Base-by-base conservation (phyloP, 2,329 filamentous ascomycete genomes). In the Simplicillium aogashimaense region DNA sequence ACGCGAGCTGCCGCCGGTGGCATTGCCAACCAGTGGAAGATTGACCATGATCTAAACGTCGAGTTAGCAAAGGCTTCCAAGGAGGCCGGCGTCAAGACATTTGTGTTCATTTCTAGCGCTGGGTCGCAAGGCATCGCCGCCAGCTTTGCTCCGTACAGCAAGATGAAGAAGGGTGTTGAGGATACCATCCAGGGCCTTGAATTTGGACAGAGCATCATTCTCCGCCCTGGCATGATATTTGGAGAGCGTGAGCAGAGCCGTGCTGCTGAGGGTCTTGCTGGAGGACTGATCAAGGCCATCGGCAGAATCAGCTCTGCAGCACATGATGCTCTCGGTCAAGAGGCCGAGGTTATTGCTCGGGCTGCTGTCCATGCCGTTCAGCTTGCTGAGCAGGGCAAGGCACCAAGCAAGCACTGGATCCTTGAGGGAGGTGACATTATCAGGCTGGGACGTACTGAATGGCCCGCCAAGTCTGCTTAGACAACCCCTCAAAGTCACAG, bases 151-250 rank as follows among this genome's bases (percentile, higher is more conserved):
- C 63, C 68, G 53, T 62, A 72, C 62, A 46, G 76, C 65, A 47
- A 67, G 59, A 92, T 95, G 86, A 95, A 95, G 69, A 79, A 77
- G 17, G 85, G 92, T 51, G 77, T 95, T 32, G 90, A 97, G 59
- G 83, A 94, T 29, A 69, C 78, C 13, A 73, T 95, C 44, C 75
- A 76, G 56, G 74, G 64, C 33, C 63, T 90, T 4, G 81, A 67
- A 4, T 95, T 95, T 54, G 83, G 89, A 37, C 78, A 84, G 48
- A 81, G 80, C 4, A 74, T 95, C 41, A 81, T 95, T 40, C 37
- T 82, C 16, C 61, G 79, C 35, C 89, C 89, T 0, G 89, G 85
- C 0, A 47, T 88, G 45, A 84, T 95, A 50, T 59, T 88, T 2
- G 89, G 89, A 3, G 57, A 74, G 13, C 71, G 89, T 41, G 72